Conservation (phyloP, 768 basidiomycete species). For the Hortiboletus flavorubellus region DNA sequence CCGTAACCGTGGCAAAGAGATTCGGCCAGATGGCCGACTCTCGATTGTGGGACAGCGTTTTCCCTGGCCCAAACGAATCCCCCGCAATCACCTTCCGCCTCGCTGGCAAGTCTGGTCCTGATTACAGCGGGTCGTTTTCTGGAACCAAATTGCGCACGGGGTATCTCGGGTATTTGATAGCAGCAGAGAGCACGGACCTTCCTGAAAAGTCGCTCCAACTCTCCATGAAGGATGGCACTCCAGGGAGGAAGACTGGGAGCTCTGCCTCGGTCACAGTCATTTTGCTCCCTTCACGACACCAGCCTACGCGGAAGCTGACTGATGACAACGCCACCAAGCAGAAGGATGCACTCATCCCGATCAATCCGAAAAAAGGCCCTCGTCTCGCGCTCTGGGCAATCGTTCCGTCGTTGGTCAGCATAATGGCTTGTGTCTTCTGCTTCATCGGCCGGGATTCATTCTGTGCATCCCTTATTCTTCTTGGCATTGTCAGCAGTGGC, state of each 20-base stretch:
- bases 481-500: slow-evolving; percentile 32
- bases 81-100: slow-evolving; percentile 27
- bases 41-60: slow-evolving; percentile 31
- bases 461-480: slow-evolving; percentile 29
- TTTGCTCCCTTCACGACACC: slow-evolving; percentile 6
- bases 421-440: slow-evolving; percentile 20
- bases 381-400: slow-evolving; percentile 15
- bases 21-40: slow-evolving; percentile 30
- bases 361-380: slow-evolving; percentile 4
- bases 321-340: background rate
- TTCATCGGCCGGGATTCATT: slow-evolving; percentile 21
- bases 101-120: slow-evolving; percentile 44
- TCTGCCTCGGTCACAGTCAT: slow-evolving; percentile 15
- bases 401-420: slow-evolving; percentile 25
- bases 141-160: slow-evolving; percentile 50
- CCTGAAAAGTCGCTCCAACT: slow-evolving; percentile 1
- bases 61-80: slow-evolving; percentile 29
- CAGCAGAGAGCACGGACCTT: background rate
- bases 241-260: slow-evolving; percentile 16
- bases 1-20: slow-evolving; percentile 29
- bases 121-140: slow-evolving; percentile 71
- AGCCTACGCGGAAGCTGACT: background rate
- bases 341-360: slow-evolving; percentile 4
- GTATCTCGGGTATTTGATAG: slow-evolving; percentile 56
- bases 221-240: background rate